These are phyloP conservation scores for Azolla pinnata DNA, from an alignment of 75 land plant species.

Conservation along the genomic window DNA sequence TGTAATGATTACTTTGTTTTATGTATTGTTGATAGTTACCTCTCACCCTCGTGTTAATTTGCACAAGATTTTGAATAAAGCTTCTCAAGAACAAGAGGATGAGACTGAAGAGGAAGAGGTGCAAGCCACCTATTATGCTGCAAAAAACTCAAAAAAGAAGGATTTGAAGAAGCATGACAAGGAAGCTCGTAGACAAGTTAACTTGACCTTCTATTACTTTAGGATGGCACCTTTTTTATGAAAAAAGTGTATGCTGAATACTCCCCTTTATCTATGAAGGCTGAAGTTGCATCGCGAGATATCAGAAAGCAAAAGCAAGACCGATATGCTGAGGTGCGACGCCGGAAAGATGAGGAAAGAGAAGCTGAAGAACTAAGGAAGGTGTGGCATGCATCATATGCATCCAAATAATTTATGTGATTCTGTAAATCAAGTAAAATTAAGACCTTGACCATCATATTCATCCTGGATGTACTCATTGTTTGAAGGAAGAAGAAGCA, in stretches of 20 bases:
- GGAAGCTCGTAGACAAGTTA: slow-evolving; percentile 85
- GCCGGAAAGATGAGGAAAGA: slow-evolving; percentile 88
- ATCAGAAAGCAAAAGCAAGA: slow-evolving; percentile 66
- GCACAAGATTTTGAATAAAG: background rate
- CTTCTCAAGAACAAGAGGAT: too few relatives aligned
- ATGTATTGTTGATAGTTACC: background rate
- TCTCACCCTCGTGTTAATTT: background rate
- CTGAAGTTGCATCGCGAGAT: slow-evolving; percentile 71
- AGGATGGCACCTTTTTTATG: background rate
- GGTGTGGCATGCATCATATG: too few relatives aligned
- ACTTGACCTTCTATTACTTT: background rate
- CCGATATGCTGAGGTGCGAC: slow-evolving; percentile 63
- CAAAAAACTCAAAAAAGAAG: slow-evolving; percentile 58
- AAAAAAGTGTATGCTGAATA: background rate
- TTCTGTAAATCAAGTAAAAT: too few relatives aligned
- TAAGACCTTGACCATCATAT: too few relatives aligned
- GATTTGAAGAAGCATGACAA: slow-evolving; percentile 76
- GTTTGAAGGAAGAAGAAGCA: slow-evolving; percentile 82
- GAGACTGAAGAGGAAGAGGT: slow-evolving; percentile 62
- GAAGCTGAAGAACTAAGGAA: slow-evolving; percentile 68
- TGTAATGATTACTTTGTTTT: background rate
- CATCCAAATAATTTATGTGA: too few relatives aligned
- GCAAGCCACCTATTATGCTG: slow-evolving; percentile 35
- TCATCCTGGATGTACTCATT: too few relatives aligned
- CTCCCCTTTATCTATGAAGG: slow-evolving; percentile 31